phyloP scores from a whole-genome alignment of 1,284 basidiomycete species.

The Ceratobasidium sp. region DNA sequence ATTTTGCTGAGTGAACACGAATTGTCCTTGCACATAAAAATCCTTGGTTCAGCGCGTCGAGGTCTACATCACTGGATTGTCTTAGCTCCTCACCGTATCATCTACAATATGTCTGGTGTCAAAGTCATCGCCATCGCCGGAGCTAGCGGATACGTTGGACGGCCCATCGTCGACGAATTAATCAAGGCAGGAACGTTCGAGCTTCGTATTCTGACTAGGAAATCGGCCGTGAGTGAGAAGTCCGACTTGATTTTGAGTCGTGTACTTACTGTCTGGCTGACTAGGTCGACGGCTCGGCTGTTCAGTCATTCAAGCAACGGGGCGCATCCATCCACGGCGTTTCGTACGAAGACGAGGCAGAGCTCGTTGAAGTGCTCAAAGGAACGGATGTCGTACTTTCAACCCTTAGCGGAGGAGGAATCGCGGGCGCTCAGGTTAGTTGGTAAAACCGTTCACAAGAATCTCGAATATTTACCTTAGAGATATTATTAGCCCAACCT shows the following conservation, averaged over 20 bases:
- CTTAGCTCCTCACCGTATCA: no score
- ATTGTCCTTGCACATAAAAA: no score
- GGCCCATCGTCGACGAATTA: conserved; percentile 39
- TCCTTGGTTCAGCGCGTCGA: no score
- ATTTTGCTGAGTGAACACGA: no score
- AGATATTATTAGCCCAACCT: conserved; percentile 14
- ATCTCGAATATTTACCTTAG: not conserved
- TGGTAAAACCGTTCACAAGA: not conserved
- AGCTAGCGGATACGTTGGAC: conserved; percentile 46
- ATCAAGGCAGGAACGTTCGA: conserved; percentile 37
- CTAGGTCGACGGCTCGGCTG: conserved; percentile 31
- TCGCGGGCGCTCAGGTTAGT: conserved; percentile 20
- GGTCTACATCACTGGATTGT: no score
- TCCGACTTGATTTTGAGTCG: not conserved
- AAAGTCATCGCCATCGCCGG: conserved; percentile 45
- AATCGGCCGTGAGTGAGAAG: conserved; percentile 24
- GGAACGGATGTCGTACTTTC: conserved; percentile 44
- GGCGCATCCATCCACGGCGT: conserved; percentile 39
- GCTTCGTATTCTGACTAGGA: conserved; percentile 45
- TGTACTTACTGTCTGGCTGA: not conserved
- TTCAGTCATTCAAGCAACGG: conserved; percentile 43
- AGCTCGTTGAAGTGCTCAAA: conserved; percentile 24
- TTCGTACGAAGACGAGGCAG: conserved; percentile 38
- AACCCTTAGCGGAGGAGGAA: conserved; percentile 31
- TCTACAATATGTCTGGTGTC: conserved; percentile 44